These are phyloP conservation scores for Dictyostelium gargantuum DNA, from an alignment of 208 protist species.

Conservation along the genomic window DNA sequence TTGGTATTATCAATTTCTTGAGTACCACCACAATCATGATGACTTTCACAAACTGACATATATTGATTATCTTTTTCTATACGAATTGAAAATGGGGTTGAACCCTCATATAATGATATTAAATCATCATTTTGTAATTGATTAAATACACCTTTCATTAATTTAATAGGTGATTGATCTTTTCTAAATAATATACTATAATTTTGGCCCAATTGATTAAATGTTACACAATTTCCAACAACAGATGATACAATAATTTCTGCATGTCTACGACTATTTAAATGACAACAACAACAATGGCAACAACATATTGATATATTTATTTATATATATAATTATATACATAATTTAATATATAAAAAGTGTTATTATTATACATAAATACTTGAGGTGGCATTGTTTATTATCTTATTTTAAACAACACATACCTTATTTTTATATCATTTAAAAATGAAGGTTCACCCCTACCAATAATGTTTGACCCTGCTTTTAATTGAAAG, in stretches of 20 bases:
- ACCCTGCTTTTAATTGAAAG: background rate
- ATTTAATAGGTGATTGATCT: background rate
- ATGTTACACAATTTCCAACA: background rate
- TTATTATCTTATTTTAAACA: too few species aligned
- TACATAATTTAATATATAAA: background rate
- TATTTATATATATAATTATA: background rate
- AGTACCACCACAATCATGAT: background rate
- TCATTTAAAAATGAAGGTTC: background rate
- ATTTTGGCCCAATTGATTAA: slow-evolving; percentile 27
- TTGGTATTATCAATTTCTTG: background rate
- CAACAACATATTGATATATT: background rate
- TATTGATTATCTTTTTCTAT: background rate
- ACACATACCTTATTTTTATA: slow-evolving; percentile 27
- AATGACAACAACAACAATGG: too few species aligned
- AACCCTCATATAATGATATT: background rate
- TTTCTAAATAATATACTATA: background rate
- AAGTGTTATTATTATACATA: background rate
- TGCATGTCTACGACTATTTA: slow-evolving; percentile 42
- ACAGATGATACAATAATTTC: slow-evolving; percentile 44
- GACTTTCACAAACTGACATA: background rate
- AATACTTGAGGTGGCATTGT: too few species aligned
- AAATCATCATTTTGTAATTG: background rate
- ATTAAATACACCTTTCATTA: background rate
- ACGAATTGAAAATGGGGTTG: background rate
- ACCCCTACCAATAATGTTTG: slow-evolving; percentile 35